These are phyloP conservation scores for Cladosporium austrohemisphaericum DNA, from an alignment of 2,329 filamentous ascomycete genomes.

Conservation along the genomic window DNA sequence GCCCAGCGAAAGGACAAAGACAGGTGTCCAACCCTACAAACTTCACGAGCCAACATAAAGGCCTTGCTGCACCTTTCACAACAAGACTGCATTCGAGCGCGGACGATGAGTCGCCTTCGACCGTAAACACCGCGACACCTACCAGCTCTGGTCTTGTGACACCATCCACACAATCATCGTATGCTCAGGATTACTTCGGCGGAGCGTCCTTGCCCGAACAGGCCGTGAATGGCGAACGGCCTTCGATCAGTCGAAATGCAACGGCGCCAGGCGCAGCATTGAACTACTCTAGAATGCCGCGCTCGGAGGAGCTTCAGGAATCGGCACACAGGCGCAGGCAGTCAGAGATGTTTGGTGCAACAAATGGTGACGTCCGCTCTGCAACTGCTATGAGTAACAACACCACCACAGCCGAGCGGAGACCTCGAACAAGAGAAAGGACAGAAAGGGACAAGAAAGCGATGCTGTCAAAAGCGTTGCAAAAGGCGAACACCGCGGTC, in stretches of 20 bases:
- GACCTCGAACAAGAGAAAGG: constrained; percentile 31
- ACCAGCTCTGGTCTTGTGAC: constrained; percentile 29
- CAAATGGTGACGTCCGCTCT: neutral
- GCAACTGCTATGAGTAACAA: neutral
- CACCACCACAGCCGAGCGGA: constrained; percentile 14
- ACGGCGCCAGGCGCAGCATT: constrained; percentile 23
- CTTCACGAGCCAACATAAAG: neutral
- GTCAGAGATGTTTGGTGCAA: constrained; percentile 6
- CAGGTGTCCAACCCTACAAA: constrained; percentile 11
- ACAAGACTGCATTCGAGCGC: constrained; percentile 17
- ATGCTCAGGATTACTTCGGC: constrained; percentile 31
- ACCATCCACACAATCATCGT: constrained; percentile 28
- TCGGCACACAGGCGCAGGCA: constrained; percentile 8
- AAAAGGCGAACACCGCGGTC: constrained; percentile 94
- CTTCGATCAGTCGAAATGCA: constrained; percentile 24
- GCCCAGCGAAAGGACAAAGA: constrained; percentile 12
- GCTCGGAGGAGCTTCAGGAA: constrained; percentile 15
- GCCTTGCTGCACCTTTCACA: neutral
- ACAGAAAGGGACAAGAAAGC: constrained; percentile 66
- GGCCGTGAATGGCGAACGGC: constrained; percentile 24
- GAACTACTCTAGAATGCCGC: constrained; percentile 16
- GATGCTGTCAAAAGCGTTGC: constrained; percentile 91
- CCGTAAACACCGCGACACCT: constrained; percentile 16
- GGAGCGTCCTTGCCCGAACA: constrained; percentile 27
- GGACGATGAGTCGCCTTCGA: constrained; percentile 32